phyloP scores from a whole-genome alignment of 2,329 filamentous ascomycete species.

The Pseudonectria buxi region DNA sequence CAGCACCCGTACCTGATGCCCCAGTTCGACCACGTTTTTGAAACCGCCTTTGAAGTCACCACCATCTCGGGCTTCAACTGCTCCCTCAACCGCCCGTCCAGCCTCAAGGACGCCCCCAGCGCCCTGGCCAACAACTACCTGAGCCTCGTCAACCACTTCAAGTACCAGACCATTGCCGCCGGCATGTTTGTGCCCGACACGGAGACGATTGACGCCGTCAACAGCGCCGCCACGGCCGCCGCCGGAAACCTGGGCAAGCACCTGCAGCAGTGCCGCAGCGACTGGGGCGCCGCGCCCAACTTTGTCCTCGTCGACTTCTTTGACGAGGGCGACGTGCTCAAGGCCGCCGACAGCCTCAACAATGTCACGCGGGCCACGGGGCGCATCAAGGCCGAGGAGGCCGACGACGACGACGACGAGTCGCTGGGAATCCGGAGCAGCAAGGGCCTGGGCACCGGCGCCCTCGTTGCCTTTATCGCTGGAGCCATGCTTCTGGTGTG shows the following conservation, averaged over 20 bases:
- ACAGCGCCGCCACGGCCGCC: conserved; percentile 49
- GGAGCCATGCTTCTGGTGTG: conserved; percentile 34
- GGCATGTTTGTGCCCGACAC: conserved; percentile 56
- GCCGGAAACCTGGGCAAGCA: conserved; percentile 49
- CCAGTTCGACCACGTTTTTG: conserved; percentile 63
- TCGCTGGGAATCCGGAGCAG: conserved; percentile 12
- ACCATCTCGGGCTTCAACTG: conserved; percentile 63
- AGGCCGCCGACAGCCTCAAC: conserved; percentile 64
- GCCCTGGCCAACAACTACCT: conserved; percentile 56
- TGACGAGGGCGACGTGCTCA: conserved; percentile 63
- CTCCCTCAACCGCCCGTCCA: conserved; percentile 57
- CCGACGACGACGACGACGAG: conserved; percentile 8
- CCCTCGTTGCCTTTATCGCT: conserved; percentile 37
- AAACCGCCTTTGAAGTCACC: conserved; percentile 63
- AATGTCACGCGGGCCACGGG: conserved; percentile 36
- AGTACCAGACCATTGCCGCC: conserved; percentile 50
- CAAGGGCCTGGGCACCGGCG: conserved; percentile 27
- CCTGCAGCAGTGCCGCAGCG: conserved; percentile 43
- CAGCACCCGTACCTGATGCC: conserved; percentile 52
- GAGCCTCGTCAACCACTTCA: conserved; percentile 76
- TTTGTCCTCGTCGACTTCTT: conserved; percentile 79
- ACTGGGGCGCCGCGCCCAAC: conserved; percentile 59
- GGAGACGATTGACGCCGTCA: conserved; percentile 56
- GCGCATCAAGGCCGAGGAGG: conserved; percentile 18
- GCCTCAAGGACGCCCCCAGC: conserved; percentile 38